Evolutionary conservation across 768 basidiomycete genomes (phyloP), one percentile per base, ranked within the genome.

Genomic region (Suillus fuscotomentosus): DNA sequence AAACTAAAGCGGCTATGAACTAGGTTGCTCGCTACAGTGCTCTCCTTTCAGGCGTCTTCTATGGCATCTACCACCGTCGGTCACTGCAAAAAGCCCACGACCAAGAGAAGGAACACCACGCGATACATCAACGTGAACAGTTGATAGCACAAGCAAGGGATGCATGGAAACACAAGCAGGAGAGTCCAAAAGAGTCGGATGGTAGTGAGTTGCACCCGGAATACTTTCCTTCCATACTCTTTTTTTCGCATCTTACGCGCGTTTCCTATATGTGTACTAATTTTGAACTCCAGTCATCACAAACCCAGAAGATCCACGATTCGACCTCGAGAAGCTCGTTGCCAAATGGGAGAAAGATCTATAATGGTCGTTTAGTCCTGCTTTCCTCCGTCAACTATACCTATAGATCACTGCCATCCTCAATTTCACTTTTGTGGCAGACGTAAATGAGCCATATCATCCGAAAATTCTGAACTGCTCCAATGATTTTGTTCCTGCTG

Each of bases 1-100:
- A 24, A 60, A 41, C 56, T 57, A 15, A 57, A 57, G 38, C 17
- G 24, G 54, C 64, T 50, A 20, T 55, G 24, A 24, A 50, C 17
- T 76, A 96, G 97, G 97, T 97, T 77, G 90, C 91, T 72, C 92
- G 97, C 73, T 99, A 97, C 79, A 89, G 94, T 22, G 95, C 96
- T 60, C 87, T 99, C 70, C 79, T 90, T 68, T 83, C 88, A 50
- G 97, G 97, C 74, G 85, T 97, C 69, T 78, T 88, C 75, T 99
- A 98, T 77, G 97, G 97, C 74, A 89, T 96, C 76, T 87, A 88
- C 73, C 96, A 98, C 83, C 91, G 92, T 73, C 88, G 91, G 72
- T 91, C 95, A 72, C 80, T 99, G 69, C 95, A 97, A 81, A 84
- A 86, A 67, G 81, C 85, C 61, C 87, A 93, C 75, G 88, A 97